Percentiles rank a stretch among this genome's conserved stretches.
Conservation (phyloP, 805 yeast genomes). For the Yarrowia sp. region DNA sequence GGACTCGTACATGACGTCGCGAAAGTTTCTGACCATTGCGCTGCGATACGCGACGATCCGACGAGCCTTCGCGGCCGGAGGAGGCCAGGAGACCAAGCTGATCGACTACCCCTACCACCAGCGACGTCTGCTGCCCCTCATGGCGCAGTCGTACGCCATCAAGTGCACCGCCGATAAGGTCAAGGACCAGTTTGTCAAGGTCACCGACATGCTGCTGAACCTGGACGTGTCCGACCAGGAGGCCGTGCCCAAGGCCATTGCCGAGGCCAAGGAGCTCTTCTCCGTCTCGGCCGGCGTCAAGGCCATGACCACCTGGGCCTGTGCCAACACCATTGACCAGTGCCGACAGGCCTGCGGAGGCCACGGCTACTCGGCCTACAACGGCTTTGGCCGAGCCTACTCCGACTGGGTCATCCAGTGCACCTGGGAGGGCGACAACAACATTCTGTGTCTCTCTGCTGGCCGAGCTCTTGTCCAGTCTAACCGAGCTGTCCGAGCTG, state of each 20-base stretch:
- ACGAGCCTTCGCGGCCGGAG: conserved; percentile 66
- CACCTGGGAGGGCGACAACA: conserved; percentile 98
- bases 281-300: conserved; percentile 83
- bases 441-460: conserved; percentile 73
- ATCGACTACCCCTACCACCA: conserved; percentile 87
- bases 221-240: conserved; percentile 48
- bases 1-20: conserved; percentile 77
- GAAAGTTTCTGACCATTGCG: conserved; percentile 78
- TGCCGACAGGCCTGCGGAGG: conserved; percentile 95
- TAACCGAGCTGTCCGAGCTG: conserved; percentile 42
- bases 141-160: conserved; percentile 75
- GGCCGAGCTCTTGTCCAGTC: conserved; percentile 71
- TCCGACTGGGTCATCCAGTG: conserved; percentile 94
- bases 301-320: conserved; percentile 85
- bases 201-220: conserved; percentile 44
- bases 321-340: conserved; percentile 77
- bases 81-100: conserved; percentile 63
- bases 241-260: conserved; percentile 49
- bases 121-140: conserved; percentile 74
- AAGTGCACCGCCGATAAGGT: conserved; percentile 68
- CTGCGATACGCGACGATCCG: conserved; percentile 84
- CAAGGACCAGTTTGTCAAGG: conserved; percentile 47
- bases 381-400: conserved; percentile 84
- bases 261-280: conserved; percentile 70
- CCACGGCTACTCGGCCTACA: conserved; percentile 87